These are phyloP conservation scores for Lepidium didymum DNA, from an alignment of 345 rosid genomes.

Conservation along the genomic window DNA sequence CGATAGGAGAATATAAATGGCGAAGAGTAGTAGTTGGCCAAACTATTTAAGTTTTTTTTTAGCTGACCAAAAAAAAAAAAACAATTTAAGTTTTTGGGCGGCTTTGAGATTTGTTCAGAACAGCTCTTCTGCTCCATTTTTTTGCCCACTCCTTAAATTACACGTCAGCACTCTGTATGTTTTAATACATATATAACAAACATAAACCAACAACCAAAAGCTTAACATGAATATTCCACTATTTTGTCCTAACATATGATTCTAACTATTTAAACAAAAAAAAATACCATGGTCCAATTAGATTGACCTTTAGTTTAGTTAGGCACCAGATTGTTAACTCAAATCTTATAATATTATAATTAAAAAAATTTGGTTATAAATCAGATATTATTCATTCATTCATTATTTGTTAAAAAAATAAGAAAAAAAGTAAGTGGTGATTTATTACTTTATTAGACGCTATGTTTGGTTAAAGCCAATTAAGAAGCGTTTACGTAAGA, in stretches of 20 bases:
- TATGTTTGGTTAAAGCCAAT: background rate
- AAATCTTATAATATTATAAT: too few relatives aligned
- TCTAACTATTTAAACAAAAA: too few relatives aligned
- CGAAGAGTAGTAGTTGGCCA: conserved; percentile 17
- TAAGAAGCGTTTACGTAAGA: background rate
- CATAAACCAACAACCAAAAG: conserved; percentile 2
- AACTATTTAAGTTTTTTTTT: too few relatives aligned
- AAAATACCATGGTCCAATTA: too few relatives aligned
- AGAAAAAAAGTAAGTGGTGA: background rate
- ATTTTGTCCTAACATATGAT: background rate
- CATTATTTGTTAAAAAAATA: too few relatives aligned
- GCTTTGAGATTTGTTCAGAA: conserved; percentile 5
- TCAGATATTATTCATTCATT: too few relatives aligned
- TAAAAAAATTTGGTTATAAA: too few relatives aligned
- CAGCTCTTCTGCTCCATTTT: background rate
- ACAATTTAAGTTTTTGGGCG: conserved; percentile 10
- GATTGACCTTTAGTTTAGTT: too few relatives aligned
- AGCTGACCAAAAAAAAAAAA: too few relatives aligned
- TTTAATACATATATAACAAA: background rate
- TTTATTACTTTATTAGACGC: background rate
- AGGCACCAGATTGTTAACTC: too few relatives aligned
- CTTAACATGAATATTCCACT: background rate
- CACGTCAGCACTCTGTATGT: background rate
- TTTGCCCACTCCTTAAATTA: background rate
- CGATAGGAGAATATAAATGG: conserved; percentile 3